phyloP scores from a whole-genome alignment of 306 rosid genomes.

The Cucumis cinereus region DNA sequence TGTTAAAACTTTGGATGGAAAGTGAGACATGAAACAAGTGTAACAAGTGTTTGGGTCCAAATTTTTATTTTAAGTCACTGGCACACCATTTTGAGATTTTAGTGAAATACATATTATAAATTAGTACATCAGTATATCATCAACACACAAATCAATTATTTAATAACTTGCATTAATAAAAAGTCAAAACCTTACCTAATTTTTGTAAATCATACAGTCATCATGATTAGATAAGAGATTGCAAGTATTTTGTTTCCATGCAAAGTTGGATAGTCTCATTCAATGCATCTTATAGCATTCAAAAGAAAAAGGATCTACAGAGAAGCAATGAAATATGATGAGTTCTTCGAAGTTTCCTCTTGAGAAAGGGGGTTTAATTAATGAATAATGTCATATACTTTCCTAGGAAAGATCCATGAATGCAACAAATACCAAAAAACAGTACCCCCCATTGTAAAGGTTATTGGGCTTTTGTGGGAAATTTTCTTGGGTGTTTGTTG shows the following conservation, averaged over 20 bases:
- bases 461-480: conserved; percentile 26
- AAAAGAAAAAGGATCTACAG: not conserved
- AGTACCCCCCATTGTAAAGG: conserved; percentile 29
- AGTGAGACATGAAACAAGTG: too few relatives aligned
- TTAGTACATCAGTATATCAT: not conserved
- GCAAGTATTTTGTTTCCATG: not conserved
- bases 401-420: not conserved
- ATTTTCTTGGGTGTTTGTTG: conserved; percentile 39
- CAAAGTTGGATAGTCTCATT: not conserved
- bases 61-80: too few relatives aligned
- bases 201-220: not conserved
- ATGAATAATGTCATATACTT: not conserved
- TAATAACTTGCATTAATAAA: not conserved
- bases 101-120: not conserved
- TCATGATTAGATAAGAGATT: not conserved
- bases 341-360: not conserved
- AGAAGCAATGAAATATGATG: not conserved
- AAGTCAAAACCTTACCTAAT: not conserved
- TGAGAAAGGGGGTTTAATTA: not conserved
- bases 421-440: conserved; percentile 19
- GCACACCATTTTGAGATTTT: too few relatives aligned
- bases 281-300: not conserved
- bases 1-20: too few relatives aligned
- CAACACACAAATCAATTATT: not conserved
- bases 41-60: too few relatives aligned